phyloP scores from a whole-genome alignment of 176 grass and related monocot species.

The Carex scoparia region DNA sequence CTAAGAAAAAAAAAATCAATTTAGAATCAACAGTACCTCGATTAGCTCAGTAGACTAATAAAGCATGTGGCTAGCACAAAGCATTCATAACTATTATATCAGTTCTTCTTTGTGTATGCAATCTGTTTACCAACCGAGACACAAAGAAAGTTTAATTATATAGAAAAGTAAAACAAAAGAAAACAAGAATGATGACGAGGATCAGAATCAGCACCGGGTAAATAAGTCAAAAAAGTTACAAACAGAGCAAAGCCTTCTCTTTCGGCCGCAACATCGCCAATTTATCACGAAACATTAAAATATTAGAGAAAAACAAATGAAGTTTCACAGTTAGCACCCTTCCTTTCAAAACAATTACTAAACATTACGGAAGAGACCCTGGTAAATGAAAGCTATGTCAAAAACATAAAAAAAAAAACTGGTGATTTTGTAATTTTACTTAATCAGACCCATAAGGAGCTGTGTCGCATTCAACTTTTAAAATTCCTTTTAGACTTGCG shows the following conservation, averaged over 20 bases:
- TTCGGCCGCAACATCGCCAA: conserved; percentile 9
- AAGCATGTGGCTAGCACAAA: neutral
- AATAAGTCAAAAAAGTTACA: conserved; percentile 20
- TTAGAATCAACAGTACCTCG: conserved; percentile 11
- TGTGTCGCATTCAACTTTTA: conserved; percentile 12
- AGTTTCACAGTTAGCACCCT: conserved; percentile 6
- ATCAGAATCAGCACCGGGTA: neutral
- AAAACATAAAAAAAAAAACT: neutral
- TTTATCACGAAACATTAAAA: conserved; percentile 7
- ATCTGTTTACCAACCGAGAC: neutral
- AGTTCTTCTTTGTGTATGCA: neutral
- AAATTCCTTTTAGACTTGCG: neutral
- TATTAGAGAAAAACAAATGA: neutral
- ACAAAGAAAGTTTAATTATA: neutral
- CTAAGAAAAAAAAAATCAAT: neutral
- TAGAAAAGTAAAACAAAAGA: neutral
- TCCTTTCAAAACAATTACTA: conserved; percentile 1
- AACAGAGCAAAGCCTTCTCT: conserved; percentile 1
- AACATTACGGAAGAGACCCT: neutral
- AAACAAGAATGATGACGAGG: conserved; percentile 21
- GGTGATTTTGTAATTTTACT: neutral
- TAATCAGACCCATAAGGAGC: neutral
- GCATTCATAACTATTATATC: neutral
- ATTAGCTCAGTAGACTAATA: conserved; percentile 17
- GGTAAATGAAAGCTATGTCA: neutral